Base-by-base conservation (phyloP, 139 green algal genomes). In the Pleodorina starrii region DNA sequence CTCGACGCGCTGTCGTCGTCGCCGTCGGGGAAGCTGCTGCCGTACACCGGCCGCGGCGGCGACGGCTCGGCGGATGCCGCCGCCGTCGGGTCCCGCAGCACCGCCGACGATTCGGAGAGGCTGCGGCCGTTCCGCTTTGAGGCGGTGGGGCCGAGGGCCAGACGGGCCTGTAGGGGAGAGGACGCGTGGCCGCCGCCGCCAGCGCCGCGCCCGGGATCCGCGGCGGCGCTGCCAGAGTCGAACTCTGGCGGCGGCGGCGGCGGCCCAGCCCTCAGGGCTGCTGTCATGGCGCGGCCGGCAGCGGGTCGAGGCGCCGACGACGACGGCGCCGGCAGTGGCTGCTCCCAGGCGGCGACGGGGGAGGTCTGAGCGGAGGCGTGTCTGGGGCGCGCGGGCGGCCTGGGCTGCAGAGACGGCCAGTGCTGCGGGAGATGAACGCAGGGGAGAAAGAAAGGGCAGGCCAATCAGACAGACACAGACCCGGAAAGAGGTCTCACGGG, bases 391-490 rank as follows among this genome's bases (percentile, higher is more conserved):
- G 32, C 19, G 35, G 68, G 68, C 12, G 68, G 68, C 32, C 25
- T 76, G 2, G 68, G 68, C 35, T 76, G 68, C 35, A 76, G 63
- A 40, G 63, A 23, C 5, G 63, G 29, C 63, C n/a, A 40, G 17
- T 73, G 63, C 63, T 73, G 63, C 63, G 27, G 32, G n/a, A n/a
- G n/a, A n/a, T n/a, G n/a, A n/a, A n/a, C n/a, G 21, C 63, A 73
- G 1, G 27, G 11, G 63, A 40, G 21, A n/a, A 73, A 40, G 29
- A 66, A 25, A 66, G 54, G 54, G 6, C 25, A 12, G 7, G 54
- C 54, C 54, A 21, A 66, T 66, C 6, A 66, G n/a, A n/a, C n/a
- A n/a, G n/a, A n/a, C n/a, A n/a, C n/a, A n/a, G n/a, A n/a, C n/a
- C n/a, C n/a, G n/a, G n/a, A n/a, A n/a, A n/a, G n/a, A n/a, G n/a